Evolutionary conservation across 345 rosid genomes (phyloP).

Genomic region (Hibiscus syriacus): DNA sequence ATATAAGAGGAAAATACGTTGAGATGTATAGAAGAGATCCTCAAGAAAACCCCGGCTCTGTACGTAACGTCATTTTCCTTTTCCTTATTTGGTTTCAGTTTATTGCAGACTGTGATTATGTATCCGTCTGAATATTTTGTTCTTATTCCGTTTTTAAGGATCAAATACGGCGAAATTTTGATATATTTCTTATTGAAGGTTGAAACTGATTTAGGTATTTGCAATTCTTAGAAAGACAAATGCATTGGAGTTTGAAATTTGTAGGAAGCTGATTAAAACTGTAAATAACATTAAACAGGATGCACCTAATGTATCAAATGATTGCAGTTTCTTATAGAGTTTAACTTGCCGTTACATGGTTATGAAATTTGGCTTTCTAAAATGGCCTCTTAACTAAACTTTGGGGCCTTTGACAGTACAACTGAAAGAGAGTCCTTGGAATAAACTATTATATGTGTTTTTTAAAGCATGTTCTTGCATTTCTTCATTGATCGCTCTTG

Average conservation of each 20-base stretch:
- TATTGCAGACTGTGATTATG: background rate
- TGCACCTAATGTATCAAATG: background rate
- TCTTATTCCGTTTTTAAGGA: background rate
- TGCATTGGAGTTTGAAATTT: background rate
- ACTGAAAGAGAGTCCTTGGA: background rate
- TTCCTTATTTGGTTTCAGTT: background rate
- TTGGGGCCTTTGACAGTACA: background rate
- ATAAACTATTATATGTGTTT: background rate
- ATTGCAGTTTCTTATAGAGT: background rate
- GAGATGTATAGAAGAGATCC: constrained; percentile 94
- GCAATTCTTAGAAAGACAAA: background rate
- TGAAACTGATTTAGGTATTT: background rate
- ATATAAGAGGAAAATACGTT: constrained; percentile 68
- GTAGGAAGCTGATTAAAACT: background rate
- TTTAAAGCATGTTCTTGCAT: background rate
- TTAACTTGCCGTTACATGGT: background rate
- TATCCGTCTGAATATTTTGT: background rate
- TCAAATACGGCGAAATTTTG: background rate
- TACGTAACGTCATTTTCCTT: constrained; percentile 21
- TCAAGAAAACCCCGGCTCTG: constrained; percentile 78
- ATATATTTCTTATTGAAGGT: background rate
- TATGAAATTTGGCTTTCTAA: background rate
- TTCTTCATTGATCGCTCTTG: background rate
- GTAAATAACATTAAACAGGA: background rate
- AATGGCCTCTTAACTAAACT: background rate